Evolutionary conservation across 805 yeast species (phyloP), one percentile per base, ranked within the genome.

Genomic region (Henningerozyma blattae): DNA sequence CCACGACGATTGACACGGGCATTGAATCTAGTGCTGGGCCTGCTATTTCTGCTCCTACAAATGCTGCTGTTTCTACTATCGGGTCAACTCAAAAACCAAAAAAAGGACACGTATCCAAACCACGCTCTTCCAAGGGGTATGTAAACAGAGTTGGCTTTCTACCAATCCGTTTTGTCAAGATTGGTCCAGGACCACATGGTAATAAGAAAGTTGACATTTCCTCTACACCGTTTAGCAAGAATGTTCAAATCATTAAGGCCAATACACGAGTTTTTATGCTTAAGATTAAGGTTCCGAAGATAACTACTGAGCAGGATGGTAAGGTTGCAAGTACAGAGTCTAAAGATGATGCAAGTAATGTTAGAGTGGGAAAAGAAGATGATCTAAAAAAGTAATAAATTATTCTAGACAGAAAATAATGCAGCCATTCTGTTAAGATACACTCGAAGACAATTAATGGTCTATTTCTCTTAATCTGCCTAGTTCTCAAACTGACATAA

Each of bases 81-180:
- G 27, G 27, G n/a, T 12, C 27, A 8, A 20, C 24, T 20, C 15
- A 15, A 12, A 24, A 24, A 24, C 7, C 27, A 9, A 12, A 24
- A 36, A 42, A 30, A 18, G 22, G 15, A 3, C 46, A 42, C 28
- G 38, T 32, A 12, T 6, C 15, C 5, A 24, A n/a, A 12, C 27
- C 27, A 24, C 10, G n/a, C 6, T 24, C 27, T 10, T 27, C 38
- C 9, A 50, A 47, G 26, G 38, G 43, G 28, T 29, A 30, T 1
- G 42, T 51, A 1, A 44, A 46, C 22, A 50, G 44, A 33, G 35
- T 54, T 7, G 60, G 60, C 2, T 30, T 45, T 3, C 33, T 55
- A 12, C 58, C 65, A 18, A 34, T 63, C 16, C 50, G 74, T 42
- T 68, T 58, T 40, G 67, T 70, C 24, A 66, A 54, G 39, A 63